These are phyloP conservation scores for Albugo candida DNA, from an alignment of 352 stramenopile species.

Conservation along the genomic window DNA sequence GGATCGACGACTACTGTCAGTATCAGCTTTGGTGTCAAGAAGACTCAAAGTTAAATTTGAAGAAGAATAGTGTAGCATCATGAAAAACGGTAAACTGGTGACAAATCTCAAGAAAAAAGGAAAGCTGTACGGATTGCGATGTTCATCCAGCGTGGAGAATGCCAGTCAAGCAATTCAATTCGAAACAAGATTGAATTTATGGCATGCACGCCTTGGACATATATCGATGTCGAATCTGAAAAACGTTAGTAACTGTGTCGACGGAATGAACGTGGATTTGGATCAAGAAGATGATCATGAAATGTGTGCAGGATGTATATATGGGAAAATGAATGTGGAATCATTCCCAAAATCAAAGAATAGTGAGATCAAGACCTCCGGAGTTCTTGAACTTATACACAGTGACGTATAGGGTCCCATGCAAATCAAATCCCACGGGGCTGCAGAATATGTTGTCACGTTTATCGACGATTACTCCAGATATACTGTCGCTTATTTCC, in stretches of 20 bases:
- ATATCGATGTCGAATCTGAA: no score
- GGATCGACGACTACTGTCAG: conserved; percentile 8
- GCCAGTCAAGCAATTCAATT: no score
- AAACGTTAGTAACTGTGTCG: no score
- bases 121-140: no score
- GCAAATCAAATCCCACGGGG: neutral
- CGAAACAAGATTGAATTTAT: no score
- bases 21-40: neutral
- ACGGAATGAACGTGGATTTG: no score
- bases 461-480: conserved; percentile 11
- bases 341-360: neutral
- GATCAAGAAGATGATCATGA: neutral
- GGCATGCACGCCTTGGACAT: no score
- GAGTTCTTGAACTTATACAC: neutral
- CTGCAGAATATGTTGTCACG: conserved; percentile 2
- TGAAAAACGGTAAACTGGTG: no score
- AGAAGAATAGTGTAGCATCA: no score
- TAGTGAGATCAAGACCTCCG: neutral
- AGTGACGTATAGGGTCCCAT: neutral
- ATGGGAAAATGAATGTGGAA: neutral
- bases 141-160: no score
- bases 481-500: conserved; percentile 8
- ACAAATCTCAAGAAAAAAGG: no score
- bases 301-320: neutral
- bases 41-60: no score